Base-by-base conservation (phyloP, 768 basidiomycete species). In the Serendipita vermifera region DNA sequence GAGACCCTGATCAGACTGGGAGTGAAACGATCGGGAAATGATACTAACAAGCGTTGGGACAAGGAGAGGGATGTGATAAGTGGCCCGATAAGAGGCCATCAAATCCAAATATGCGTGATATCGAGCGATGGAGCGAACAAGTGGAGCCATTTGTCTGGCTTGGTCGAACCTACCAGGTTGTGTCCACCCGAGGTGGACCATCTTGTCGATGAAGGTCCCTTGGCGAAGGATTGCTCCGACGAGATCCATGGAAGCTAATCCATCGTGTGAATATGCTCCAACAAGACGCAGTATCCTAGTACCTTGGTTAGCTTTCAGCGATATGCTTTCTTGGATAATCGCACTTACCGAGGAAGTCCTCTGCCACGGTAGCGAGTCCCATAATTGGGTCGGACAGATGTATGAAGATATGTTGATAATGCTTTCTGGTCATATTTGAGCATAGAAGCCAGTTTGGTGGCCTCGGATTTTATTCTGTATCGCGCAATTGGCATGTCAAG, bases 91-190 rank as follows among this genome's bases (percentile, higher is more conserved):
- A 15, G 39, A 38, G n/a, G 59, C 32, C 59, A 61, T 59, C 15
- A 61, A 33, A 33, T 61, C 60, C 7, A 61, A 36, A 55, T 59
- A 61, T 2, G 60, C 60, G 54, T 61, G 60, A 43, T 59, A 61
- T 38, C 59, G 26, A 13, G 60, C 60, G 32, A 61, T 55, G 20
- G 56, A 51, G 31, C 59, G 0, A 9, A 57, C 53, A 17, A 61
- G 48, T n/a, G 58, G 43, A 11, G 46, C 38, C 9, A 33, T 26
- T 22, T 57, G 55, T 57, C 24, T 29, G n/a, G 39, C 38, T 0
- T 20, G 31, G 20, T 38, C 55, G 43, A 59, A 57, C 29, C 53
- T 40, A 35, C 55, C 59, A 9, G 14, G n/a, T 7, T 33, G 24
- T 9, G 59, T 57, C 60, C 60, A 61, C 5, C 60, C 56, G 15